Base-by-base conservation (phyloP, 495 filamentous ascomycete genomes). In the Pyrenula aspistea region DNA sequence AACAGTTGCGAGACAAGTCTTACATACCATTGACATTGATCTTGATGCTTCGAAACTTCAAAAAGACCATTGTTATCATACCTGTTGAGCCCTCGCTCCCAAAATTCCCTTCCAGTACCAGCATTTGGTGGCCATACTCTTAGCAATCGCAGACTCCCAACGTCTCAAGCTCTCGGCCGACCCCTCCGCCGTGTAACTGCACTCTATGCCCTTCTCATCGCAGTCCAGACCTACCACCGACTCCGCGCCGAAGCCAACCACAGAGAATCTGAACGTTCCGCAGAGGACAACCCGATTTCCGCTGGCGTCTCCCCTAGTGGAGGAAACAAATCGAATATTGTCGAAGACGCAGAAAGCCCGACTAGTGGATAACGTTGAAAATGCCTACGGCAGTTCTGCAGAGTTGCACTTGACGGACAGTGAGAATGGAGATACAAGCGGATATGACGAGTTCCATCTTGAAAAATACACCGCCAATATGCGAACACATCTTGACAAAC, bases 231-330 rank as follows among this genome's bases (percentile, higher is more conserved):
- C 31, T 15, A 15, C 31, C 15, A 42, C 31, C 15, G 31, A 42
- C 31, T 4, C 31, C 31, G 31, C 31, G 15, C 31, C 31, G 15
- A 42, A 42, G 31, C 15, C 31, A 15, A 4, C 4, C 4, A 4
- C 15, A 4, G 8, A 42, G 15, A 42, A 4, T 15, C 31, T 42
- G 15, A 42, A 42, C 15, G 31, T 42, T 15, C 63, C 58, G 20
- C 66, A 62, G 22, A 58, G 62, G n/a, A 57, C 61, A 15, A 71
- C 71, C 15, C 68, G 56, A 22, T 76, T 75, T 22, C 74, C 74
- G 10, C 54, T 77, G 4, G 73, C 73, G 1, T 77, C 74, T 10
- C 74, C 74, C 0, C 75, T 77, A 53, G 71, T 61, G 25, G 73
- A 75, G 47, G 74, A 77, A 56, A 65, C 72, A 42, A 4, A 42